Conservation (phyloP, 2,329 filamentous ascomycete species). For the Fusarium floridanum region DNA sequence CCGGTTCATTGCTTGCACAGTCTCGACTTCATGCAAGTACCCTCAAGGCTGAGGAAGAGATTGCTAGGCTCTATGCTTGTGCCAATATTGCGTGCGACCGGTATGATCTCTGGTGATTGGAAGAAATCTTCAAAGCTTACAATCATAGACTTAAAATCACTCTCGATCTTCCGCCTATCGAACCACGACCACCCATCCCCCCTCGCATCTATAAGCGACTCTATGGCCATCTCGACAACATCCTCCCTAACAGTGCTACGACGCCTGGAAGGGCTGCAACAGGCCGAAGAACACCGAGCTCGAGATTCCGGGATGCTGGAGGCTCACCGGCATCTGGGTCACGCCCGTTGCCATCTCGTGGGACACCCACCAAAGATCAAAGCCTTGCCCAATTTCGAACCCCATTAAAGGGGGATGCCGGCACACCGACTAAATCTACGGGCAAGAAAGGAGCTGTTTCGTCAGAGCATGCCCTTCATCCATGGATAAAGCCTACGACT, state of each 20-base stretch:
- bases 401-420: slow-evolving; percentile 40
- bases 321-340: slow-evolving; percentile 45
- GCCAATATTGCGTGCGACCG: slow-evolving; percentile 91
- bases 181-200: slow-evolving; percentile 81
- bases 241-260: slow-evolving; percentile 65
- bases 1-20: slow-evolving; percentile 81
- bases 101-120: slow-evolving; percentile 55
- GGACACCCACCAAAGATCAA: slow-evolving; percentile 62
- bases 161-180: slow-evolving; percentile 82
- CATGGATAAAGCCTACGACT: slow-evolving; percentile 78
- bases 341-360: slow-evolving; percentile 55
- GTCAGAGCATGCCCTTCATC: slow-evolving; percentile 59
- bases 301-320: slow-evolving; percentile 47
- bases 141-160: slow-evolving; percentile 75
- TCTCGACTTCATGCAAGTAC: slow-evolving; percentile 82
- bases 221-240: slow-evolving; percentile 82
- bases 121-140: not conserved
- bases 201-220: slow-evolving; percentile 87
- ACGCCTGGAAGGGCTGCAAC: slow-evolving; percentile 48
- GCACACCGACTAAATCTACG: slow-evolving; percentile 60
- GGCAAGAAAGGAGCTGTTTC: slow-evolving; percentile 44
- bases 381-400: slow-evolving; percentile 60
- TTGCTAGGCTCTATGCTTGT: slow-evolving; percentile 86
- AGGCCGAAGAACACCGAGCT: slow-evolving; percentile 51
- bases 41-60: slow-evolving; percentile 87